Evolutionary conservation across 2,329 filamentous ascomycete genomes (phyloP), one percentile per base, ranked within the genome.

Genomic region (Pleoardoris graminearum): DNA sequence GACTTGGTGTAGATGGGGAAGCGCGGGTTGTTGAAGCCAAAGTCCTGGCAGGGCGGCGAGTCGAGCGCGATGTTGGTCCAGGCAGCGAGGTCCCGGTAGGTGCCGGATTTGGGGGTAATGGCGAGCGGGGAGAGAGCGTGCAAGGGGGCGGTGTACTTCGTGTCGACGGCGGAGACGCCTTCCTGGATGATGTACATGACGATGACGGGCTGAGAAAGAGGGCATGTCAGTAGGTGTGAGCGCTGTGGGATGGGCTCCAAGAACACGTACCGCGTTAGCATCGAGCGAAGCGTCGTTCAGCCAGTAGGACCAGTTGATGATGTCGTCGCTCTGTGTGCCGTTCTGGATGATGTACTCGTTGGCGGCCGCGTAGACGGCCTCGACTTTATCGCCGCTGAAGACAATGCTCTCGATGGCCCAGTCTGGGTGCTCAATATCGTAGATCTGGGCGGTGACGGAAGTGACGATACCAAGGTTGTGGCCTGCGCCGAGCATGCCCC

Each of bases 381-480:
- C 79, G 7, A 82, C 75, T 49, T 82, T 76, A 27, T 81, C 77
- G 0, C 78, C 76, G 47, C 44, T 65, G 29, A 62, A 55, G 2
- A 60, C 48, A 6, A 66, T 62, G 0, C 56, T 62, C 37, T 66
- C 61, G 4, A 63, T 58, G 1, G 61, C 60, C 64, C 63, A 67
- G 32, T 63, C 48, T 2, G 51, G 38, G 21, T 62, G 22, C 10
- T 50, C 48, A 3, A 67, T 56, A 10, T 61, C 58, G 57, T 79
- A 81, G 44, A 82, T 75, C 61, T 79, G 78, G 16, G 71, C 70
- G 0, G 73, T 61, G 2, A 61, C 60, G 6, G 47, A 55, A 1
- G 79, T 82, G 14, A 84, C 78, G 48, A 85, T 77, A 35, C 82
- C 82, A 52, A 85, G 84, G 66, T 84, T 85, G 53, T 83, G 79